Conservation (phyloP, 805 yeast genomes). For the Candida ficus region DNA sequence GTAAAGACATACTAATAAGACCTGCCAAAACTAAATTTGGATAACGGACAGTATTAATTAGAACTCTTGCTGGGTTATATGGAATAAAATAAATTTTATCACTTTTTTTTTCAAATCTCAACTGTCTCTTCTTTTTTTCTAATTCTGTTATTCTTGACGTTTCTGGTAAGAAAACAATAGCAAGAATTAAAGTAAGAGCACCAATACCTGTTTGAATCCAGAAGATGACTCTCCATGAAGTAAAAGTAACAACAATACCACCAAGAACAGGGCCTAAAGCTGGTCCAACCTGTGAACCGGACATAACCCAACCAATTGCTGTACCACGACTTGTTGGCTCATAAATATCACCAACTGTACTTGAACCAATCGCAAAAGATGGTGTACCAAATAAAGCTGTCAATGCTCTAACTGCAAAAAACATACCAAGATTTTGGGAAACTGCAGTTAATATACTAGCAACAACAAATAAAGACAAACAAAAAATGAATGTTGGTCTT, state of each 20-base stretch:
- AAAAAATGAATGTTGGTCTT: constrained; percentile 37
- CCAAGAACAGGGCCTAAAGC: constrained; percentile 52
- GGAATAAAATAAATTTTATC: constrained; percentile 26
- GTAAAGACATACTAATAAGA: constrained; percentile 42
- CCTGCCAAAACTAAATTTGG: constrained; percentile 36
- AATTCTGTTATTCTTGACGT: constrained; percentile 34
- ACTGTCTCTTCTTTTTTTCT: constrained; percentile 23
- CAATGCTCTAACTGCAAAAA: constrained; percentile 43
- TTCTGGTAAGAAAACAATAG: constrained; percentile 40
- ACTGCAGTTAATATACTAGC: constrained; percentile 36
- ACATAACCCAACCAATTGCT: constrained; percentile 43
- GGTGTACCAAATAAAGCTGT: constrained; percentile 53
- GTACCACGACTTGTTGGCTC: constrained; percentile 44
- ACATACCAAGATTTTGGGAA: constrained; percentile 48
- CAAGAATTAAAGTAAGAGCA: constrained; percentile 28
- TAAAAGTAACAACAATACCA: constrained; percentile 46
- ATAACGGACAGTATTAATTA: constrained; percentile 31
- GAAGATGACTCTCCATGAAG: constrained; percentile 50
- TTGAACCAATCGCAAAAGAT: constrained; percentile 49
- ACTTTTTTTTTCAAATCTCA: constrained; percentile 36
- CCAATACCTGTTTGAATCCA: constrained; percentile 44
- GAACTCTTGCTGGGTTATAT: constrained; percentile 2
- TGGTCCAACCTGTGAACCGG: constrained; percentile 51
- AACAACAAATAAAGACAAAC: constrained; percentile 29
- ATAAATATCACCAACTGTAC: constrained; percentile 45